phyloP scores from a whole-genome alignment of 352 stramenopile genomes.

The Globisporangium megalacanthum region DNA sequence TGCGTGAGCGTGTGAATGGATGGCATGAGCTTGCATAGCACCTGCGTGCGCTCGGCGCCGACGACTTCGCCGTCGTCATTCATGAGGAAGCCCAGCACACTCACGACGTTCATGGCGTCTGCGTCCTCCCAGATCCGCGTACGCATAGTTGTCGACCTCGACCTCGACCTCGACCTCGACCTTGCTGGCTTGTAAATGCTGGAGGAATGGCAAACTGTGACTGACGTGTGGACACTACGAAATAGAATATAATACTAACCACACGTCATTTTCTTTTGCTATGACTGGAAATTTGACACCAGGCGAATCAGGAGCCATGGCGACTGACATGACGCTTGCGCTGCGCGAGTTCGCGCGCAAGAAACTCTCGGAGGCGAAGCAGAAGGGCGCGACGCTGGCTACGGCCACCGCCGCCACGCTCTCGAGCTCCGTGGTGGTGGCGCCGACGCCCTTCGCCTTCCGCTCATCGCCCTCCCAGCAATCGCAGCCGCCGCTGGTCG shows the following conservation, averaged over 20 bases:
- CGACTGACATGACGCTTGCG: conserved; percentile 56
- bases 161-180: neutral
- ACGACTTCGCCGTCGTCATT: conserved; percentile 79
- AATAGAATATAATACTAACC: neutral
- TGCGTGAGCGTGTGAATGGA: conserved; percentile 78
- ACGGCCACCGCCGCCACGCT: conserved; percentile 45
- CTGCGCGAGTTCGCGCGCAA: conserved; percentile 71
- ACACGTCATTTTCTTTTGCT: neutral
- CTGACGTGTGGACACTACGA: too few species aligned
- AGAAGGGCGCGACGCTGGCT: conserved; percentile 54
- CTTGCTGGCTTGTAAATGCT: too few species aligned
- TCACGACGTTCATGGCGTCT: conserved; percentile 75
- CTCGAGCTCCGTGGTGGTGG: conserved; percentile 39
- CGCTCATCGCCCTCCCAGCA: conserved; percentile 14
- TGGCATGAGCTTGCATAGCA: conserved; percentile 80
- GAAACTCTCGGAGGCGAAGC: conserved; percentile 66
- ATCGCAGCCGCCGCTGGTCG: conserved; percentile 4
- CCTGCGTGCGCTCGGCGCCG: conserved; percentile 62
- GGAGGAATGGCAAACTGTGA: neutral
- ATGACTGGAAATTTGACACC: neutral
- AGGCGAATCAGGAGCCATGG: conserved; percentile 23
- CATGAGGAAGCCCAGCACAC: conserved; percentile 73
- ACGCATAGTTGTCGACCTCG: conserved; percentile 26
- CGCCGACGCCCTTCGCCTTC: conserved; percentile 33
- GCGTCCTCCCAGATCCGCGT: conserved; percentile 75